Base-by-base conservation (phyloP, 2,329 filamentous ascomycete genomes). In the Grosmannia huntii region DNA sequence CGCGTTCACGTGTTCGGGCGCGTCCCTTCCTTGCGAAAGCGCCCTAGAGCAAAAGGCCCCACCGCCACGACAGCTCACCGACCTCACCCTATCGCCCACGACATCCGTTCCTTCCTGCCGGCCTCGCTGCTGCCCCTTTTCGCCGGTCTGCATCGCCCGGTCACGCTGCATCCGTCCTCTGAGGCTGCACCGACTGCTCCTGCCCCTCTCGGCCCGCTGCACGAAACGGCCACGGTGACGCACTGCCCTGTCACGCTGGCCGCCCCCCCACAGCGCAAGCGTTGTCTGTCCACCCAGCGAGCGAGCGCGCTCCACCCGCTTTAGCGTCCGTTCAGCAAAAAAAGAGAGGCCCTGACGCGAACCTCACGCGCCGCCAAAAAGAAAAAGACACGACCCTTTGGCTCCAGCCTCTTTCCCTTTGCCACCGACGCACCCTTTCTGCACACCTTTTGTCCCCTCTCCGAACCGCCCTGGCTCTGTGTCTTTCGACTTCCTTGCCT, bases 341-440 rank as follows among this genome's bases (percentile, higher is more conserved):
- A 46, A 38, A 36, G 31, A 59, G 25, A 49, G 46, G n/a, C n/a
- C 57, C 53, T 56, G 62, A 63, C 62, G 62, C 62, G 62, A 61
- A 57, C 58, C 44, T 55, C 57, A 58, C 62, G 61, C 62, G 62
- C 60, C 51, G 28, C 38, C 44, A 54, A 52, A 54, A 51, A 46
- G 14, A 11, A n/a, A 21, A 46, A 41, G 55, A 62, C 62, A 63
- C 62, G 60, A 60, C 51, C 33, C 51, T 6, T 27, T 23, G 2
- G 21, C 16, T 7, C 53, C 53, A 54, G 23, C 53, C 53, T 54
- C 53, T 54, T 38, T 27, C 33, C 28, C 28, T 54, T 54, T 12
- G 50, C 55, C 55, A 52, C 51, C 53, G 41, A 41, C 53, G 41
- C 28, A 14, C 33, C 21, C 51, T 33, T 49, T 49, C 21, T 46